phyloP scores from a whole-genome alignment of 768 basidiomycete species.

The Lentinula sp. region DNA sequence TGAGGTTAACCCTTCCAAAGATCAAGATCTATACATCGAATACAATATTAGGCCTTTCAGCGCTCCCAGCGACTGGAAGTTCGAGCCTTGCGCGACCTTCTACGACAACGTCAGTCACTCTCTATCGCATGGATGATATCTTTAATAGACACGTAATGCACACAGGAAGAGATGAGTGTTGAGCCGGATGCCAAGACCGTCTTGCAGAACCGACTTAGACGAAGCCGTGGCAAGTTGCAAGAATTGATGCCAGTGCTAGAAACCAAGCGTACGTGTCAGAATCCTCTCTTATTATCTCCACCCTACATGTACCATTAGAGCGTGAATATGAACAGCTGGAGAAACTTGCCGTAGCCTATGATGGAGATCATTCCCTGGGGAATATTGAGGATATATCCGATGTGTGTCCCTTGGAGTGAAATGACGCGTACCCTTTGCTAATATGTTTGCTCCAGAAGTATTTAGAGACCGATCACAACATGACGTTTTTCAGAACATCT shows the following conservation, averaged over 20 bases:
- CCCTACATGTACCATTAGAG: conserved; percentile 24
- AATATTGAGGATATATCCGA: conserved; percentile 53
- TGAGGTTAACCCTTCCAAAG: conserved; percentile 48
- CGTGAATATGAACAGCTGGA: conserved; percentile 48
- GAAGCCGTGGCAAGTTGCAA: conserved; percentile 52
- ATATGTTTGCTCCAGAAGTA: conserved; percentile 39
- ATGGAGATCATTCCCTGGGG: conserved; percentile 44
- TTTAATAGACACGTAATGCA: conserved; percentile 10
- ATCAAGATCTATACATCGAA: conserved; percentile 68
- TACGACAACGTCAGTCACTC: conserved; percentile 63
- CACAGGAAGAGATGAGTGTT: conserved; percentile 53
- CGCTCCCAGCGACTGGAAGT: conserved; percentile 60
- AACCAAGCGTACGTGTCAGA: conserved; percentile 48
- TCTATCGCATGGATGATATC: not conserved
- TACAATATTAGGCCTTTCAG: conserved; percentile 64
- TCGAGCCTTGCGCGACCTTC: conserved; percentile 67
- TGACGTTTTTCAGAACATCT: conserved; percentile 46
- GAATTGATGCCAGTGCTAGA: conserved; percentile 55
- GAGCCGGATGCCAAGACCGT: conserved; percentile 71
- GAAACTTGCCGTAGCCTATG: conserved; percentile 41
- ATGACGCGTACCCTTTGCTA: not conserved
- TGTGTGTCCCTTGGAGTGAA: conserved; percentile 25
- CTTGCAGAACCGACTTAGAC: conserved; percentile 71
- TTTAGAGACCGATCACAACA: conserved; percentile 59
- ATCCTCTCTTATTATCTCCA: not conserved